Evolutionary conservation across 345 rosid genomes (phyloP).

Genomic region (Gossypium australe): DNA sequence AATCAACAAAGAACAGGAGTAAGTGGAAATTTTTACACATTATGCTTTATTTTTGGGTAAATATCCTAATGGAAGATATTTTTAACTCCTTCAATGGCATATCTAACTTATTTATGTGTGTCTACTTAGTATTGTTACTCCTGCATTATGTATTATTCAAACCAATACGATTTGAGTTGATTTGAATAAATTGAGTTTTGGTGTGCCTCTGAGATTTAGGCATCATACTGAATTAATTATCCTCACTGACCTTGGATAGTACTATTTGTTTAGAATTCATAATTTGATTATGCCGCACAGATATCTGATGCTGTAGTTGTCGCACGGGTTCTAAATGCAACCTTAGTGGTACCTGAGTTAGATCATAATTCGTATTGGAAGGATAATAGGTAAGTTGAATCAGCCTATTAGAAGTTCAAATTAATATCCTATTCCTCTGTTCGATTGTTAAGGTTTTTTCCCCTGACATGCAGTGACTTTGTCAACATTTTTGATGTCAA

Average conservation of each 20-base stretch:
- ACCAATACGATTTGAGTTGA: constrained; percentile 4
- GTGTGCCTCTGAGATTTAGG: neutral
- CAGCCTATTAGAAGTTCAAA: neutral
- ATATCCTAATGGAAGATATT: constrained; percentile 9
- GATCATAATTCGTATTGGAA: constrained; percentile 98
- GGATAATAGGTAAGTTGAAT: constrained; percentile 67
- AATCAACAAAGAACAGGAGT: constrained; percentile 99
- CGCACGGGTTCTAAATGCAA: constrained; percentile 91
- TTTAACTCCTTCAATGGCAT: neutral
- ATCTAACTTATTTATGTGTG: neutral
- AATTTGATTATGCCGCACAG: constrained; percentile 34
- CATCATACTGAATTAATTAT: neutral
- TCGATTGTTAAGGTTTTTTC: neutral
- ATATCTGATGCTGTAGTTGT: constrained; percentile 97
- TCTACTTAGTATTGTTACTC: neutral
- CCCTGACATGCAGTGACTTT: constrained; percentile 69
- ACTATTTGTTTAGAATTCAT: constrained; percentile 11
- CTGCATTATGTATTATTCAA: neutral
- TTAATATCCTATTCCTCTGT: neutral
- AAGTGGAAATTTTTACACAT: constrained; percentile 31
- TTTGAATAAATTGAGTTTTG: neutral
- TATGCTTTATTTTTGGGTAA: neutral
- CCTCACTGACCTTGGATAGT: neutral
- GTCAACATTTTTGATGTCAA: constrained; percentile 80
- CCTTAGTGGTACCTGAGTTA: constrained; percentile 89